These are phyloP conservation scores for Brassica rapa DNA, from an alignment of 345 rosid genomes.

Conservation along the genomic window DNA sequence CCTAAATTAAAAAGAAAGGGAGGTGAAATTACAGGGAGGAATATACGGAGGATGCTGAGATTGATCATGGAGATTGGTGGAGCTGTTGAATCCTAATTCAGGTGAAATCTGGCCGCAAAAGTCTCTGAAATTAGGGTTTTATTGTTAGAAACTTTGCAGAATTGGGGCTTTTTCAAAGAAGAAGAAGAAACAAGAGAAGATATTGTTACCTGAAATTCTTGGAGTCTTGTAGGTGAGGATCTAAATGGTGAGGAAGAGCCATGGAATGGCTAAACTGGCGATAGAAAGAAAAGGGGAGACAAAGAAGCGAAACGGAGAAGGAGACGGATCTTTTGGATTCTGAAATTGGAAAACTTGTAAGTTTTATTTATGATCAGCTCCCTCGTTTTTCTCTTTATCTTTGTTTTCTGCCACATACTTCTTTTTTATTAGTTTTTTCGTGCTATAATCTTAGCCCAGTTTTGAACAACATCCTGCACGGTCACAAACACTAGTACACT, in stretches of 20 bases:
- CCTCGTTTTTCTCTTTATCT: not conserved
- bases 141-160: not conserved
- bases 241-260: slow-evolving; percentile 70
- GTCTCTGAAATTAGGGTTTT: slow-evolving; percentile 47
- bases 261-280: slow-evolving; percentile 29
- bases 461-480: not conserved
- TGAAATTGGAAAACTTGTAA: slow-evolving; percentile 1
- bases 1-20: not conserved
- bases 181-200: not conserved
- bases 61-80: slow-evolving; percentile 53
- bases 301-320: slow-evolving; percentile 17
- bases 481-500: not conserved
- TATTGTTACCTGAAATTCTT: slow-evolving; percentile 52
- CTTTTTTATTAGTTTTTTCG: not conserved
- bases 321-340: slow-evolving; percentile 15
- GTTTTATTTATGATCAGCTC: slow-evolving; percentile 19
- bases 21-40: slow-evolving; percentile 64
- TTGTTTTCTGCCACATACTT: not conserved
- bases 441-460: not conserved
- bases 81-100: slow-evolving; percentile 42
- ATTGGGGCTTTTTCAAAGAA: slow-evolving; percentile 28
- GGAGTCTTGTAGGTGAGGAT: slow-evolving; percentile 51
- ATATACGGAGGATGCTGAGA: slow-evolving; percentile 81
- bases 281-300: slow-evolving; percentile 24
- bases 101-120: slow-evolving; percentile 56